Base-by-base conservation (phyloP, 2,329 filamentous ascomycete species). In the Capronia epimyces region DNA sequence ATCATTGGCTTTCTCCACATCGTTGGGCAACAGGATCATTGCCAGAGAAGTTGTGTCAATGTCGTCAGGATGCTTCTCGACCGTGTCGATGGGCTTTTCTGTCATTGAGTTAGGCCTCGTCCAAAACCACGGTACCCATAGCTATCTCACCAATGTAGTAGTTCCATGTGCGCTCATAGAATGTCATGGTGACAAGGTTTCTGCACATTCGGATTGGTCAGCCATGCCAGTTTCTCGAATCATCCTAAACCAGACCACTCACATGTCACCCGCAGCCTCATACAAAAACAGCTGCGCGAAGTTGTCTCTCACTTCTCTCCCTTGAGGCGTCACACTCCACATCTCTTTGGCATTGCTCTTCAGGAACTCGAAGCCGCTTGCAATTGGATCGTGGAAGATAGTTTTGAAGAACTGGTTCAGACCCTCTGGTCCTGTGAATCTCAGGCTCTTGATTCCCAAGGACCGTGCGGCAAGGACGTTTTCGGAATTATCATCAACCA, bases 261-360 rank as follows among this genome's bases (percentile, higher is more conserved):
- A 48, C 46, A 48, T 31, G 27, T 48, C 46, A 18, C 21, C 46
- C 21, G 20, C 46, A 15, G 46, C 46, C 22, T 48, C 46, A 22
- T 48, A 48, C 20, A 48, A 42, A 27, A 48, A 48, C 24, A 48
- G 37, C 37, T 48, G 46, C 37, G 46, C 46, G 29, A 48, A 48
- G 39, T 48, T 48, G 32, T 48, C 46, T 34, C 27, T 48, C 25
- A 48, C 46, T 48, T 48, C 46, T 36, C 46, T 29, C 24, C 46
- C 46, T 6, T 48, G 25, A 4, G 37, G n/a, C 8, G 46, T 48
- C 2, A 34, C 37, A 24, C 37, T 42, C 46, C 46, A 48, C 46
- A 48, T 48, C 9, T 42, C n/a, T 22, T 48, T 48, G 12, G 46
- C 46, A 24, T 43, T 48, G n/a, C 21, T 41, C 10, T 42, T 25